A percentile compares a stretch with the other conserved stretches of the same genome.
These are phyloP conservation scores for Paramyrothecium sp. DNA, from an alignment of 2,329 filamentous ascomycete genomes.

Conservation along the genomic window DNA sequence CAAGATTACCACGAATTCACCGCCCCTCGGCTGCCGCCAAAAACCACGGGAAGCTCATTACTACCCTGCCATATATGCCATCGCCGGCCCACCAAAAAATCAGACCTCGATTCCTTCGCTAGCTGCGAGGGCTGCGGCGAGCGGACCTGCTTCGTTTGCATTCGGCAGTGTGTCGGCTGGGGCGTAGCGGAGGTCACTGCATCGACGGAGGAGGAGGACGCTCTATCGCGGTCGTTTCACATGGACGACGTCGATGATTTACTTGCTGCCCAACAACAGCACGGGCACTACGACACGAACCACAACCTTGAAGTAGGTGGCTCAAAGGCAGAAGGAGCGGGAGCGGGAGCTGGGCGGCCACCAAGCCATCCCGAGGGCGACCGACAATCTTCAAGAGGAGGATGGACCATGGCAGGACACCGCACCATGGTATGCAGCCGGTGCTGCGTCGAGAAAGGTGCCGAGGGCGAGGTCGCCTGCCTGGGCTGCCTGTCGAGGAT, in stretches of 20 bases:
- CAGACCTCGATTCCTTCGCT: constrained; percentile 64
- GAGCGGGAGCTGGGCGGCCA: not conserved
- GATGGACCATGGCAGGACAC: constrained; percentile 44
- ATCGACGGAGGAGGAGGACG: constrained; percentile 20
- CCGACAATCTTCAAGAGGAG: constrained; percentile 7
- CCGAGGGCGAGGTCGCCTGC: constrained; percentile 65
- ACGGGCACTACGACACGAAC: constrained; percentile 5
- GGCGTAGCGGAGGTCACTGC: constrained; percentile 15
- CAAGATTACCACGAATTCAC: not conserved
- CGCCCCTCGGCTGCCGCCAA: not conserved
- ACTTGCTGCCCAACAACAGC: constrained; percentile 10
- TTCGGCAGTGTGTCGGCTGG: constrained; percentile 60
- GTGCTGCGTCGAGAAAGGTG: constrained; percentile 65
- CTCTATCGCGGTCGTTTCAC: constrained; percentile 42
- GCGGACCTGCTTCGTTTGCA: constrained; percentile 68
- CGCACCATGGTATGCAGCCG: constrained; percentile 60
- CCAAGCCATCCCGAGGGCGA: not conserved
- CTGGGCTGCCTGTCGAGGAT: constrained; percentile 56
- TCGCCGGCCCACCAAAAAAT: constrained; percentile 61
- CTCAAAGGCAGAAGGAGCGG: not conserved
- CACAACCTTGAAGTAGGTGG: not conserved
- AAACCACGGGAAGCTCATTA: constrained; percentile 27
- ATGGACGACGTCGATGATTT: constrained; percentile 48
- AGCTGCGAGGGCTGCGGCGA: constrained; percentile 61
- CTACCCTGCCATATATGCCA: constrained; percentile 67